Evolutionary conservation across 768 basidiomycete genomes (phyloP).

Genomic region (Panus rudis): DNA sequence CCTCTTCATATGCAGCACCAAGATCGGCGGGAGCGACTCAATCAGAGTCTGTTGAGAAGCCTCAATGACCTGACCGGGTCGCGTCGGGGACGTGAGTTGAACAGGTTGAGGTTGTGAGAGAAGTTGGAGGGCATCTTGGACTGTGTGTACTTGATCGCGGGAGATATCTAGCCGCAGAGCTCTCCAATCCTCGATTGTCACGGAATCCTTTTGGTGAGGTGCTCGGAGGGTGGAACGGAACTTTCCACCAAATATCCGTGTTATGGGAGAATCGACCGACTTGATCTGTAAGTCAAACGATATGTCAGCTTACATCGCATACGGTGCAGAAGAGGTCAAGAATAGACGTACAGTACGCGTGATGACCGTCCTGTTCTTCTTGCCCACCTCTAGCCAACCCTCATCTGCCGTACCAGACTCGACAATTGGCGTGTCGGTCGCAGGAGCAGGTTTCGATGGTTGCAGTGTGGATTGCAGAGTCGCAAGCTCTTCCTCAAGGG

Average conservation of each 20-base stretch:
- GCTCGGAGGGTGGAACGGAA: constrained; percentile 78
- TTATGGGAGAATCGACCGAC: constrained; percentile 79
- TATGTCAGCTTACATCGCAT: constrained; percentile 1
- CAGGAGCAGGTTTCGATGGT: constrained; percentile 26
- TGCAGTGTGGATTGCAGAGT: constrained; percentile 50
- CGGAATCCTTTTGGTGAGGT: constrained; percentile 79
- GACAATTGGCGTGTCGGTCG: constrained; percentile 42
- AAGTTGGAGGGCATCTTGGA: constrained; percentile 76
- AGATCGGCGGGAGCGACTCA: constrained; percentile 74
- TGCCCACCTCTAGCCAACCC: constrained; percentile 92
- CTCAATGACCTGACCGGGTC: constrained; percentile 56
- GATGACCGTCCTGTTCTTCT: constrained; percentile 70
- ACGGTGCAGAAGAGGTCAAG: constrained; percentile 1
- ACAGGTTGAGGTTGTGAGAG: constrained; percentile 78
- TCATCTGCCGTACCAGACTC: constrained; percentile 45
- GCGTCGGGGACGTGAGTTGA: constrained; percentile 55
- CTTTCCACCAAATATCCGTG: constrained; percentile 89
- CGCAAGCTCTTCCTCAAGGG: constrained; percentile 87
- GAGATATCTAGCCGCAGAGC: constrained; percentile 86
- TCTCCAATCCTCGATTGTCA: constrained; percentile 88
- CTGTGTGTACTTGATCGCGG: constrained; percentile 65
- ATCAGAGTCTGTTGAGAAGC: constrained; percentile 70
- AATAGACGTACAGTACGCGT: constrained; percentile 64
- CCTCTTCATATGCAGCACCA: constrained; percentile 86
- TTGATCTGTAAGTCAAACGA: constrained; percentile 47